A percentile compares a stretch with the other conserved stretches of the same genome.
phyloP scores from a whole-genome alignment of 139 green algal species.

The Picochlorum sp. region DNA sequence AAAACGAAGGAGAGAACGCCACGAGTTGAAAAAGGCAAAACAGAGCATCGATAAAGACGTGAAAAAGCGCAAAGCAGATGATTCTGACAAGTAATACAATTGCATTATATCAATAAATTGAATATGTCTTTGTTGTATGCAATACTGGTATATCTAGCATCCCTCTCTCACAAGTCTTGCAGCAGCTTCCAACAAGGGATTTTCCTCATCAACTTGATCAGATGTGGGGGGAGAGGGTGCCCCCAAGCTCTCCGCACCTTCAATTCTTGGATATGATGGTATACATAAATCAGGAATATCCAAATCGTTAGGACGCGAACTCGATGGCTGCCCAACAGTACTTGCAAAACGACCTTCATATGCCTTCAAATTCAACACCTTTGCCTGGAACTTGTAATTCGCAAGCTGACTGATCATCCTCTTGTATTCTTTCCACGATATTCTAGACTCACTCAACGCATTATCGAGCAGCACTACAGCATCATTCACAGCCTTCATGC shows the following conservation, averaged over 20 bases:
- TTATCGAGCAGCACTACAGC: neutral
- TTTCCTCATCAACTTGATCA: neutral
- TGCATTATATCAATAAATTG: too few relatives aligned
- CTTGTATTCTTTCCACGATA: slow-evolving; percentile 8
- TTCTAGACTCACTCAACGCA: neutral
- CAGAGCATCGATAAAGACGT: neutral
- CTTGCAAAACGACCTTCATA: too few relatives aligned
- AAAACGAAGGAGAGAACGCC: slow-evolving; percentile 21
- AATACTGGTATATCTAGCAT: too few relatives aligned
- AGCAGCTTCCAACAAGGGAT: slow-evolving; percentile 1
- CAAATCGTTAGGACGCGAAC: too few relatives aligned
- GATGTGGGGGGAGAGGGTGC: neutral
- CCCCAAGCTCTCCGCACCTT: neutral
- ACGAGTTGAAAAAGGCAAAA: neutral
- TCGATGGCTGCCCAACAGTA: too few relatives aligned
- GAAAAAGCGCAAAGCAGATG: neutral
- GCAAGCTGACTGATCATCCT: neutral
- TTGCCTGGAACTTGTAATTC: slow-evolving; percentile 1
- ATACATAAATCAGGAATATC: too few relatives aligned
- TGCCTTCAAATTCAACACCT: neutral
- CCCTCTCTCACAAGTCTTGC: too few relatives aligned
- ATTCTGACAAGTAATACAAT: too few relatives aligned
- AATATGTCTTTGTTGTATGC: too few relatives aligned
- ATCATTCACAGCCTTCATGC: slow-evolving; percentile 5
- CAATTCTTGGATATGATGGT: slow-evolving; percentile 2